A percentile compares a stretch with the other conserved stretches of the same genome.
Conservation (phyloP, 2,329 filamentous ascomycete species). For the Lomentospora prolificans region DNA sequence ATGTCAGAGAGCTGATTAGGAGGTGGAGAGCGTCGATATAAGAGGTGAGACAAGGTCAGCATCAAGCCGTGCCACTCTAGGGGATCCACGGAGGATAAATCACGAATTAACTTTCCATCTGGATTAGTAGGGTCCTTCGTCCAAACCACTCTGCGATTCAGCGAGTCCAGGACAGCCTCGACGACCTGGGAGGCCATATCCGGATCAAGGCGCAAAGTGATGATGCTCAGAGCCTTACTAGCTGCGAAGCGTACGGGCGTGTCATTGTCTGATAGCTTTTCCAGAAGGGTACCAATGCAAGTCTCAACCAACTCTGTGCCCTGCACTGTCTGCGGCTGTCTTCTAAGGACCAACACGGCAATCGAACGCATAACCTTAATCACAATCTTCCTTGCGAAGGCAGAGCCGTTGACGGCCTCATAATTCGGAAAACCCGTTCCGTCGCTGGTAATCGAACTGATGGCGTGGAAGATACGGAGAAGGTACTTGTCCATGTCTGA, state of each 20-base stretch:
- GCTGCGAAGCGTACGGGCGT: conserved; percentile 84
- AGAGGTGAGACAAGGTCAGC: conserved; percentile 73
- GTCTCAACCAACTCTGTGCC: conserved; percentile 59
- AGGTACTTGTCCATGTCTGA: conserved; percentile 64
- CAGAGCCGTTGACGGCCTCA: conserved; percentile 54
- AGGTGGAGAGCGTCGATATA: conserved; percentile 77
- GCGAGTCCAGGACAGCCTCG: conserved; percentile 70
- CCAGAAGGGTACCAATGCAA: conserved; percentile 71
- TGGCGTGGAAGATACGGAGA: conserved; percentile 53
- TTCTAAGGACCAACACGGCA: conserved; percentile 54
- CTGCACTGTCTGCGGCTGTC: conserved; percentile 28
- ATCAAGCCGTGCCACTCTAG: conserved; percentile 89
- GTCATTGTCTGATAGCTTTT: conserved; percentile 73
- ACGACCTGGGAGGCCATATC: conserved; percentile 82
- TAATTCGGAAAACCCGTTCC: conserved; percentile 34
- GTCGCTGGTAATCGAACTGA: conserved; percentile 45
- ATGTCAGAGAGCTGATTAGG: conserved; percentile 61
- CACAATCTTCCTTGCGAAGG: conserved; percentile 69
- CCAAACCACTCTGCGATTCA: conserved; percentile 48
- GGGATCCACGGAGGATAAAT: conserved; percentile 68
- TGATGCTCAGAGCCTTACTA: conserved; percentile 83
- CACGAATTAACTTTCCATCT: conserved; percentile 30
- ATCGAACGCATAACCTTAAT: conserved; percentile 79
- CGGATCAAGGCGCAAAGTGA: conserved; percentile 68
- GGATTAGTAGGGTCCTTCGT: conserved; percentile 26